A percentile compares a stretch with the other conserved stretches of the same genome.
phyloP scores from a whole-genome alignment of 1,284 basidiomycete genomes.

The Cutaneotrichosporon mucoides region DNA sequence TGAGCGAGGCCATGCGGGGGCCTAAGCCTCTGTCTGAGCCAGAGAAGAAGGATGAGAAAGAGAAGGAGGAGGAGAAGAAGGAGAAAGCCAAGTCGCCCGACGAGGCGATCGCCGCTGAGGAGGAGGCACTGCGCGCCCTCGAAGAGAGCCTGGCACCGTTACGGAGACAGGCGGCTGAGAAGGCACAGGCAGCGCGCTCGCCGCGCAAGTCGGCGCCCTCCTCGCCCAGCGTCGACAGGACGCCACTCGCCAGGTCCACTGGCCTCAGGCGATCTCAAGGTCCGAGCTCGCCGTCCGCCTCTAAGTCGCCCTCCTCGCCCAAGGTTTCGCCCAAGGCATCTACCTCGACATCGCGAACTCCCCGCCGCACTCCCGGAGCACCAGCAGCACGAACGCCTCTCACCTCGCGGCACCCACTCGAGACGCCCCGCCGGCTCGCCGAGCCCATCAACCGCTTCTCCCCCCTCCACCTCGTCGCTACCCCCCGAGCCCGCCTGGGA shows the following conservation, averaged over 20 bases:
- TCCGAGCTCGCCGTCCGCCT: too few species aligned
- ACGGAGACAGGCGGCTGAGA: conserved; percentile 8
- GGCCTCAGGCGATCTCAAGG: too few species aligned
- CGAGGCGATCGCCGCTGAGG: conserved; percentile 44
- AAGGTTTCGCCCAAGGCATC: too few species aligned
- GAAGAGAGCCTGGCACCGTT: conserved; percentile 34
- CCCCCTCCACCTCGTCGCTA: background rate
- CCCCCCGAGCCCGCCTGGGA: background rate
- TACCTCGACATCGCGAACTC: too few species aligned
- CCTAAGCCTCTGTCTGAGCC: background rate
- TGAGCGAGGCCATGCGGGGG: conserved; percentile 31
- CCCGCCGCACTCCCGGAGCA: too few species aligned
- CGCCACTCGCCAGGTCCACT: too few species aligned
- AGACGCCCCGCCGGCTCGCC: too few species aligned
- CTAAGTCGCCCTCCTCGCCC: too few species aligned
- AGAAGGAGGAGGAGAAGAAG: background rate
- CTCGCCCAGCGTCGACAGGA: background rate
- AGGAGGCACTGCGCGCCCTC: conserved; percentile 35
- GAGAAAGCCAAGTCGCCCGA: conserved; percentile 12
- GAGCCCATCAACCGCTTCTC: background rate
- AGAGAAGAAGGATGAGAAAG: background rate
- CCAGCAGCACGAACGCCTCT: too few species aligned
- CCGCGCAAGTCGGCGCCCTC: background rate
- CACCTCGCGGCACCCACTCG: too few species aligned
- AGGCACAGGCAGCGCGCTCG: background rate